Conservation (phyloP, 2,329 filamentous ascomycete genomes). For the Sordariomycetes sp. region DNA sequence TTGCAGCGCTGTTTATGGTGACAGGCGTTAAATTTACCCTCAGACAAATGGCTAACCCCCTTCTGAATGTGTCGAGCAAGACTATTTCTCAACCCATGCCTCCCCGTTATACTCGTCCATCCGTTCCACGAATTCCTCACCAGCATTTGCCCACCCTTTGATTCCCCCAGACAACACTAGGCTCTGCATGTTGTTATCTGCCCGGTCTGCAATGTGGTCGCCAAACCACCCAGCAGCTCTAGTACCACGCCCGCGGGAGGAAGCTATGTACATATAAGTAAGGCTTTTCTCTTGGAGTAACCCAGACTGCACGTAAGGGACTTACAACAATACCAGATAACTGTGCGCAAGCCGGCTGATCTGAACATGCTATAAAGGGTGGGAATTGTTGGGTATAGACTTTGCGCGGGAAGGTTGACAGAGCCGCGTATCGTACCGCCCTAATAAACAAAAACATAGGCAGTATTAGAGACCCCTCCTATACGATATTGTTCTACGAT, state of each 20-base stretch:
- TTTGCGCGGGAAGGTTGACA: slow-evolving; percentile 39
- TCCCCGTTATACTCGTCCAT: slow-evolving; percentile 34
- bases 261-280: slow-evolving; percentile 35
- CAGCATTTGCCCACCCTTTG: slow-evolving; percentile 40
- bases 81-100: background rate
- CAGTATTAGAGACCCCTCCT: no score
- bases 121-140: slow-evolving; percentile 30
- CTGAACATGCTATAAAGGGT: slow-evolving; percentile 29
- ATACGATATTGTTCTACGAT: background rate
- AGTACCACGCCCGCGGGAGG: slow-evolving; percentile 40
- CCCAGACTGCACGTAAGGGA: background rate
- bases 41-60: background rate
- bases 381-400: slow-evolving; percentile 29
- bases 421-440: slow-evolving; percentile 45
- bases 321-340: slow-evolving; percentile 39
- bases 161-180: slow-evolving; percentile 39
- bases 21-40: background rate
- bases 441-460: slow-evolving; percentile 16
- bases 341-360: slow-evolving; percentile 23
- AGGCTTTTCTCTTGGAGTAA: no score
- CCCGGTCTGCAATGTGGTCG: slow-evolving; percentile 33
- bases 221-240: slow-evolving; percentile 45
- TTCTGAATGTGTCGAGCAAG: background rate
- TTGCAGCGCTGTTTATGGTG: background rate
- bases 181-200: slow-evolving; percentile 31